Evolutionary conservation across 768 basidiomycete species (phyloP).

Genomic region (Lactarius sanguifluus): DNA sequence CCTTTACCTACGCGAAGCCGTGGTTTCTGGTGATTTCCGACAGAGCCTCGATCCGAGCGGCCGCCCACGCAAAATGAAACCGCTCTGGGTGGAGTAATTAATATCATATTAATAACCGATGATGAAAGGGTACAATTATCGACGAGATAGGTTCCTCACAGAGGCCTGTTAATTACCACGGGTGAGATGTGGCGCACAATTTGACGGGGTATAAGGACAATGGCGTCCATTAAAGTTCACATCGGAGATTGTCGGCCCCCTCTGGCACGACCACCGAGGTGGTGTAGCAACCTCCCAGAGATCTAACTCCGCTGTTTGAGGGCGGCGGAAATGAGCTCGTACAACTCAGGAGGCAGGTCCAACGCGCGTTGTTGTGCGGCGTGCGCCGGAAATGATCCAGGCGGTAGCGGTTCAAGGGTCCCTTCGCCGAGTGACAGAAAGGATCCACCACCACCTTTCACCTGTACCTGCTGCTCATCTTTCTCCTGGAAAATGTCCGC

Average conservation of each 20-base stretch:
- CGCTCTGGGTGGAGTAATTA: background rate
- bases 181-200: background rate
- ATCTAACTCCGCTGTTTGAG: background rate
- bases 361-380: background rate
- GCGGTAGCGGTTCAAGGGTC: background rate
- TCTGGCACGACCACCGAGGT: background rate
- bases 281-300: background rate
- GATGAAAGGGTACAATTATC: background rate
- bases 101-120: background rate
- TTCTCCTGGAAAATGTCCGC: background rate
- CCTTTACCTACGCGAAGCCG: background rate
- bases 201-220: background rate
- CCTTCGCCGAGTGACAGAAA: background rate
- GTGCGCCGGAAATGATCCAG: background rate
- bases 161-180: background rate
- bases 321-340: background rate
- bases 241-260: background rate
- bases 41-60: background rate
- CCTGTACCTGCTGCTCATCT: background rate
- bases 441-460: background rate
- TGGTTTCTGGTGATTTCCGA: background rate
- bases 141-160: background rate
- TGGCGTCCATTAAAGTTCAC: background rate
- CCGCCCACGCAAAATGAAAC: background rate
- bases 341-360: background rate